A percentile compares a stretch with the other conserved stretches of the same genome.
These are phyloP conservation scores for Crithidia brevicula DNA, from an alignment of 208 protist species.

Conservation along the genomic window DNA sequence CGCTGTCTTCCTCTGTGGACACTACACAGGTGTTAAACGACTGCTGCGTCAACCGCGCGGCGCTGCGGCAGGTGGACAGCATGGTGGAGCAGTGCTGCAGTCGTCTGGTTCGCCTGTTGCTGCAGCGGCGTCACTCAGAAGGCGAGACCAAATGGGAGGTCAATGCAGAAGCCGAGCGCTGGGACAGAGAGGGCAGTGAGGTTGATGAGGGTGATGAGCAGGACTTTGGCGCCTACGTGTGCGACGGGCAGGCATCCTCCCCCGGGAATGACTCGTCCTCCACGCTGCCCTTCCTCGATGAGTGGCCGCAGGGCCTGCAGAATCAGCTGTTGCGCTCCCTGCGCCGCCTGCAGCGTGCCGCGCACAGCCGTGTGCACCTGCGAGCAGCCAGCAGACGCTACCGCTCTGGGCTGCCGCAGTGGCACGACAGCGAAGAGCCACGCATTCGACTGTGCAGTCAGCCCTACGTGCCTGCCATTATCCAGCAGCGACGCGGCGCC, in stretches of 20 bases:
- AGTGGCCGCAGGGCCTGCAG: slow-evolving; percentile 38
- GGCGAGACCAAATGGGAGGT: neutral
- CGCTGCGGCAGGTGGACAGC: slow-evolving; percentile 65
- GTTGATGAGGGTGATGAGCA: slow-evolving; percentile 6
- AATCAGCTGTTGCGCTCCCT: slow-evolving; percentile 52
- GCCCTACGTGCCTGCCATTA: slow-evolving; percentile 13
- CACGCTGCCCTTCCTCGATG: slow-evolving; percentile 20
- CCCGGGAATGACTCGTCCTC: neutral
- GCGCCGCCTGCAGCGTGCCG: slow-evolving; percentile 52
- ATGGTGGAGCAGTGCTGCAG: slow-evolving; percentile 61
- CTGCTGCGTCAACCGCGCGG: slow-evolving; percentile 48
- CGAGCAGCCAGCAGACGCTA: slow-evolving; percentile 8
- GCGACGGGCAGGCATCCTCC: neutral
- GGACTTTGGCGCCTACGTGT: slow-evolving; percentile 43
- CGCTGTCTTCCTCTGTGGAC: slow-evolving; percentile 34
- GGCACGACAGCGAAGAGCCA: slow-evolving; percentile 34
- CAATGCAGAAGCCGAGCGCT: no score
- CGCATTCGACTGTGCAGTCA: slow-evolving; percentile 20
- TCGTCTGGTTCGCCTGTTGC: slow-evolving; percentile 51
- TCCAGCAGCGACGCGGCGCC: no score
- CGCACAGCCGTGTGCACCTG: slow-evolving; percentile 38
- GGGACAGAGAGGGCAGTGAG: no score
- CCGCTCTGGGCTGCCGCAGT: slow-evolving; percentile 39
- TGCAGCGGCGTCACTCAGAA: neutral
- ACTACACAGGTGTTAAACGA: slow-evolving; percentile 21